A percentile compares a stretch with the other conserved stretches of the same genome.
These are phyloP conservation scores for Neocatenulostroma microsporum DNA, from an alignment of 2,329 filamentous ascomycete species.

Conservation along the genomic window DNA sequence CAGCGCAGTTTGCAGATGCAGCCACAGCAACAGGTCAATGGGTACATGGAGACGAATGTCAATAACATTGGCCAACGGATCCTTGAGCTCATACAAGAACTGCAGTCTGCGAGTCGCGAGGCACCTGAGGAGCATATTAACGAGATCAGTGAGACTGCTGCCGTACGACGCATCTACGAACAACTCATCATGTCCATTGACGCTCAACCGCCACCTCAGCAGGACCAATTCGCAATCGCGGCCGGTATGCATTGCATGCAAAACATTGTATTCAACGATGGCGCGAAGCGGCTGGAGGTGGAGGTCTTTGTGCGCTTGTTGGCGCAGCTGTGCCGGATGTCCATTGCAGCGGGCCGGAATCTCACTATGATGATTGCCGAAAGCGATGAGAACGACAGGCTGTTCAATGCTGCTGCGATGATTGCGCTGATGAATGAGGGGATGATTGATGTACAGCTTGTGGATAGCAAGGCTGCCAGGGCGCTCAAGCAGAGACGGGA, in stretches of 20 bases:
- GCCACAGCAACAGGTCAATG: slow-evolving; percentile 46
- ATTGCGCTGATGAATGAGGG: slow-evolving; percentile 53
- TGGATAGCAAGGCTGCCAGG: slow-evolving; percentile 60
- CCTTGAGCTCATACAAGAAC: slow-evolving; percentile 48
- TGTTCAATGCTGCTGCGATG: slow-evolving; percentile 56
- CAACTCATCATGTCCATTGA: slow-evolving; percentile 49
- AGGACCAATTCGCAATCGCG: slow-evolving; percentile 49
- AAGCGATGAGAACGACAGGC: slow-evolving; percentile 51
- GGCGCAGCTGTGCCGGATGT: slow-evolving; percentile 54
- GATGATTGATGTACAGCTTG: slow-evolving; percentile 52
- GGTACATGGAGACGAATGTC: slow-evolving; percentile 50
- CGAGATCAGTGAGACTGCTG: slow-evolving; percentile 48
- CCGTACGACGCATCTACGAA: slow-evolving; percentile 52
- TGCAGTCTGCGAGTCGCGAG: slow-evolving; percentile 50
- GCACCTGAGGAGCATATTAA: slow-evolving; percentile 51
- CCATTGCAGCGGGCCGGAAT: slow-evolving; percentile 49
- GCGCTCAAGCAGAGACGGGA: slow-evolving; percentile 64
- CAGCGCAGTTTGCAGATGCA: slow-evolving; percentile 40
- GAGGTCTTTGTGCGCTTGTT: slow-evolving; percentile 57
- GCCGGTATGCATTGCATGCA: slow-evolving; percentile 42
- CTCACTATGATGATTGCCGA: slow-evolving; percentile 45
- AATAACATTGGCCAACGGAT: slow-evolving; percentile 47
- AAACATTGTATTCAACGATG: slow-evolving; percentile 49
- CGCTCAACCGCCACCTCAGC: slow-evolving; percentile 45
- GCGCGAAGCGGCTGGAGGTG: slow-evolving; percentile 50